These are phyloP conservation scores for Cryptococcus sp. DNA, from an alignment of 1,284 basidiomycete genomes.

Conservation along the genomic window DNA sequence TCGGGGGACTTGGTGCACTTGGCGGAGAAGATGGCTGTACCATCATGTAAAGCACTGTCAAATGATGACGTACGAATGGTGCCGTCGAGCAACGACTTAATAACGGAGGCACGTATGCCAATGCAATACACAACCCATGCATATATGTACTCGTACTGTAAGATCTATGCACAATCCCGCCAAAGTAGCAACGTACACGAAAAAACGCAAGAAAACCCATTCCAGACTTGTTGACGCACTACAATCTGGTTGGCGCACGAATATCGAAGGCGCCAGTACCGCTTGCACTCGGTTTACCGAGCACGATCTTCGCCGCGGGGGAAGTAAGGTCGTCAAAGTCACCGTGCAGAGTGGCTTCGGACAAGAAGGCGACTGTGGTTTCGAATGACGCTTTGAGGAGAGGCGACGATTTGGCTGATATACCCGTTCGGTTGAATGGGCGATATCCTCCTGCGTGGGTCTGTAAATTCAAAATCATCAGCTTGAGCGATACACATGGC, in stretches of 20 bases:
- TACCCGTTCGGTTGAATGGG: slow-evolving; percentile 95
- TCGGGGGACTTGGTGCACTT: slow-evolving; percentile 40
- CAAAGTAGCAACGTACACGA: background rate
- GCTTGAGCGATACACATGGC: background rate
- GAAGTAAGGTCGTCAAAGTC: slow-evolving; percentile 90
- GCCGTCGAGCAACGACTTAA: background rate
- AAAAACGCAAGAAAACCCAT: no score
- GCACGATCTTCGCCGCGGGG: slow-evolving; percentile 81
- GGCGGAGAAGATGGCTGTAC: slow-evolving; percentile 44
- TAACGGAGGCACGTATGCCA: background rate
- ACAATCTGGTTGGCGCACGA: slow-evolving; percentile 39
- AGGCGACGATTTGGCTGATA: slow-evolving; percentile 86
- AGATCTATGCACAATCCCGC: background rate
- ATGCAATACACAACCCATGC: slow-evolving; percentile 6
- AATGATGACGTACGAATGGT: background rate
- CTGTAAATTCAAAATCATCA: slow-evolving; percentile 54
- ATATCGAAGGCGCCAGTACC: slow-evolving; percentile 87
- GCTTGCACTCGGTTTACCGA: slow-evolving; percentile 77
- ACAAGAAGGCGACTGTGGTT: slow-evolving; percentile 93
- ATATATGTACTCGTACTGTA: slow-evolving; percentile 2
- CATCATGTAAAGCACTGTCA: slow-evolving; percentile 33
- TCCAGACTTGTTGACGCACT: background rate
- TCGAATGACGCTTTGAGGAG: slow-evolving; percentile 97
- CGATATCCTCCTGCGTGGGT: slow-evolving; percentile 97
- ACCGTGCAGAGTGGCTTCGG: slow-evolving; percentile 89